These are phyloP conservation scores for Vanrija sp. DNA, from an alignment of 1,284 basidiomycete genomes.

Conservation along the genomic window DNA sequence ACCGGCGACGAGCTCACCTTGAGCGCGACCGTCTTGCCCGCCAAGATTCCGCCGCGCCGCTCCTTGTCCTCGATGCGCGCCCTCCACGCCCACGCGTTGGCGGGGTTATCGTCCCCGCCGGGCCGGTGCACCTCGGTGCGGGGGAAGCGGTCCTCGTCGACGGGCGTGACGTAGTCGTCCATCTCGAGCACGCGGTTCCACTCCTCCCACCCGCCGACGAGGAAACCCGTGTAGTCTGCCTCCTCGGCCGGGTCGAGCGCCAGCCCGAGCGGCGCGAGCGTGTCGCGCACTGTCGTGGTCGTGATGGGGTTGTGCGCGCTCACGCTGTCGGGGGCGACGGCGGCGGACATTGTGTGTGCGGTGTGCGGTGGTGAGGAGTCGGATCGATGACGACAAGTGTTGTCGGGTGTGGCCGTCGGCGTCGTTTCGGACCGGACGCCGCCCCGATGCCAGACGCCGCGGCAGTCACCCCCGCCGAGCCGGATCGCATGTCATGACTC, in stretches of 20 bases:
- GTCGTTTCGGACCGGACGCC: too few relatives aligned
- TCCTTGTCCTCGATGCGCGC: slow-evolving; percentile 9
- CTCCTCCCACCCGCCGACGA: slow-evolving; percentile 29
- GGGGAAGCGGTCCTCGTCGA: slow-evolving; percentile 27
- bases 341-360: slow-evolving; percentile 18
- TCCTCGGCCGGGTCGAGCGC: slow-evolving; percentile 3
- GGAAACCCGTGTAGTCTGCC: slow-evolving; percentile 18
- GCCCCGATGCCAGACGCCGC: too few relatives aligned
- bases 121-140: slow-evolving; percentile 21
- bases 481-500: too few relatives aligned
- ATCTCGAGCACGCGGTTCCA: slow-evolving; percentile 28
- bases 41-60: slow-evolving; percentile 11
- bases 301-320: slow-evolving; percentile 31
- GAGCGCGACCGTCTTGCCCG: slow-evolving; percentile 31
- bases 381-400: neutral
- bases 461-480: too few relatives aligned
- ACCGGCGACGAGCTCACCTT: slow-evolving; percentile 17
- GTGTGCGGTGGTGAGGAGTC: neutral
- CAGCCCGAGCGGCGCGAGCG: slow-evolving; percentile 19
- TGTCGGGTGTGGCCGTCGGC: too few relatives aligned
- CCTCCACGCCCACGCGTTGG: slow-evolving; percentile 34
- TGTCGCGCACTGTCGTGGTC: slow-evolving; percentile 12
- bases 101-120: slow-evolving; percentile 19
- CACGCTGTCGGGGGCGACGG: slow-evolving; percentile 18
- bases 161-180: slow-evolving; percentile 31